These are phyloP conservation scores for Eruca vesicaria DNA, from an alignment of 441 rosid genomes.

Conservation along the genomic window DNA sequence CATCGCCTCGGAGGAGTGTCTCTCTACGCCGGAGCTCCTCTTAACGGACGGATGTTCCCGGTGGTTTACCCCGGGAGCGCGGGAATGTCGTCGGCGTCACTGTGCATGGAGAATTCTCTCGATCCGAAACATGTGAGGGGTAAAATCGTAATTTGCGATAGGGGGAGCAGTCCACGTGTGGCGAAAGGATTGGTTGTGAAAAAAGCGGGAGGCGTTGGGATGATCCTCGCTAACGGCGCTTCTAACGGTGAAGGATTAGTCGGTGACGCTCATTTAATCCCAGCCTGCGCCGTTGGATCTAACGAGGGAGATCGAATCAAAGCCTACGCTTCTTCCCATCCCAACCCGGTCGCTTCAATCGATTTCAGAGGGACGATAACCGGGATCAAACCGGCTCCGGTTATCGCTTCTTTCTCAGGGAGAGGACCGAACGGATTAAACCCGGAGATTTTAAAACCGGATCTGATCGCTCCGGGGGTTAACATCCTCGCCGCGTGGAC, in stretches of 20 bases:
- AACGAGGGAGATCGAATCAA: background rate
- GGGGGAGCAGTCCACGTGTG: conserved; percentile 1
- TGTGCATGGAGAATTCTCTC: conserved; percentile 15
- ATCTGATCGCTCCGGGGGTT: conserved; percentile 4
- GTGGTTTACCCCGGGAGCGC: background rate
- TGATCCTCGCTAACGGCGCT: conserved; percentile 1
- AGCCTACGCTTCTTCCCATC: conserved; percentile 5
- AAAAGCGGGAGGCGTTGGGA: background rate
- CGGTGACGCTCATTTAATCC: background rate
- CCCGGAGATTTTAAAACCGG: conserved; percentile 5
- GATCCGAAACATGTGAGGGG: conserved; percentile 2
- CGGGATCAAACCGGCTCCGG: conserved; percentile 16
- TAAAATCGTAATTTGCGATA: background rate
- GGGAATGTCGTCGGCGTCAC: background rate
- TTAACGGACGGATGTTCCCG: background rate
- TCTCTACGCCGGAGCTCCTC: background rate
- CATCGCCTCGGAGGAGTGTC: background rate
- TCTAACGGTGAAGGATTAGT: conserved; percentile 15
- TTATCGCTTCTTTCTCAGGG: conserved; percentile 3
- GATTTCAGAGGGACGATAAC: background rate
- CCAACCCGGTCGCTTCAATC: background rate
- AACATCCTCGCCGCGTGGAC: conserved; percentile 13
- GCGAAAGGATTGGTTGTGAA: conserved; percentile 2
- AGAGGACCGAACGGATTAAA: conserved; percentile 19
- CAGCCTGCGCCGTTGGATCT: background rate